phyloP scores from a whole-genome alignment of 768 basidiomycete genomes.

The Cystobasidium tubakii region DNA sequence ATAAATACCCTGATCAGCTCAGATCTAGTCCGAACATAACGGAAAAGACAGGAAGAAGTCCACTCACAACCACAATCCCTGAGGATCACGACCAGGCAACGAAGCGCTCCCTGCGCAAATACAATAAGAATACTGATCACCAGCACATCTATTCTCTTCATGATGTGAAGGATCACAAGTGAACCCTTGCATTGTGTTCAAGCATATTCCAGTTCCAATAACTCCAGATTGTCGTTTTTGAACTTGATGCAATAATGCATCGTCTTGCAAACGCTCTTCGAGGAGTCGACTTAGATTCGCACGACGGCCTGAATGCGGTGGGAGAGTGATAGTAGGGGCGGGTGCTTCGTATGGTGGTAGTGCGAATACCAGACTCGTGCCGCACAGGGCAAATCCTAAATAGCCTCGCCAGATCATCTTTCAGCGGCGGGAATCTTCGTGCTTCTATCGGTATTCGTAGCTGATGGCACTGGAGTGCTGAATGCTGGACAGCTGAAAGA shows the following conservation, averaged over 20 bases:
- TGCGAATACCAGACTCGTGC: neutral
- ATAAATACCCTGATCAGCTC: neutral
- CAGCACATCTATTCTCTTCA: constrained; percentile 32
- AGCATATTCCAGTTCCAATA: constrained; percentile 26
- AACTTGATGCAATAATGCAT: neutral
- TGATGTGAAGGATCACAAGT: constrained; percentile 27
- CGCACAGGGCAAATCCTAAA: neutral
- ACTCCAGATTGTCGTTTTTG: constrained; percentile 16
- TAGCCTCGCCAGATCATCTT: neutral
- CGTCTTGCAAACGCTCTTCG: neutral
- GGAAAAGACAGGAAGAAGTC: too few relatives aligned
- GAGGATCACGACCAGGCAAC: neutral
- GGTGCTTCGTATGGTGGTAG: neutral
- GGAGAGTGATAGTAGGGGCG: neutral
- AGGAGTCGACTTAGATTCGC: constrained; percentile 3
- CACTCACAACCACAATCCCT: constrained; percentile 8
- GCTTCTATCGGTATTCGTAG: too few relatives aligned
- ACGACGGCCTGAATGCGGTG: neutral
- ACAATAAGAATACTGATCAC: constrained; percentile 28
- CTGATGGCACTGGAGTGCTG: too few relatives aligned
- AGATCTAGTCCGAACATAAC: too few relatives aligned
- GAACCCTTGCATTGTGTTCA: constrained; percentile 20
- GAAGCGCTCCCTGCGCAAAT: constrained; percentile 31
- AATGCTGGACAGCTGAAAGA: too few relatives aligned
- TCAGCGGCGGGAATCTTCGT: neutral